phyloP scores from a whole-genome alignment of 2,329 filamentous ascomycete genomes.

The Helminthosporium solani region DNA sequence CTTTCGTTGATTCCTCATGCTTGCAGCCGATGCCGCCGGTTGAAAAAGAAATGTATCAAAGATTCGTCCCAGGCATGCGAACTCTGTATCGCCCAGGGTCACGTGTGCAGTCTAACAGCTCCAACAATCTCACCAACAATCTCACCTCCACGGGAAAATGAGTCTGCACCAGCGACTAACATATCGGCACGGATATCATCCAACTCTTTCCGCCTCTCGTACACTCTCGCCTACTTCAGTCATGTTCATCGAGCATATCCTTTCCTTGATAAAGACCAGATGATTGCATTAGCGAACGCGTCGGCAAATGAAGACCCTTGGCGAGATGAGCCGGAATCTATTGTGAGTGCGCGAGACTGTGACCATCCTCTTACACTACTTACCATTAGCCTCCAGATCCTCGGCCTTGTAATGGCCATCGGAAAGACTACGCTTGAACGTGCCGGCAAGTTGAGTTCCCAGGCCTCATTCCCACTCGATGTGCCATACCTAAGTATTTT shows the following conservation, averaged over 20 bases:
- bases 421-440: constrained; percentile 1
- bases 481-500: constrained; percentile 1
- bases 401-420: constrained; percentile 2
- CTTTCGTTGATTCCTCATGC: background rate
- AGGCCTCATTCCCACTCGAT: background rate
- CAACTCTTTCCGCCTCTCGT: background rate
- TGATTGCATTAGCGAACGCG: background rate
- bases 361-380: no score
- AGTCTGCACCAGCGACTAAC: background rate
- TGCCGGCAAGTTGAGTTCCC: background rate
- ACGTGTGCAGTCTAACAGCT: background rate
- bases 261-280: constrained; percentile 1
- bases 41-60: constrained; percentile 2
- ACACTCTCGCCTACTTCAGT: constrained; percentile 1
- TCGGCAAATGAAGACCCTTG: background rate
- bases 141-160: background rate
- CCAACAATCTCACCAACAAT: no score
- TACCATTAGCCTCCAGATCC: background rate
- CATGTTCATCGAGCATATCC: constrained; percentile 5
- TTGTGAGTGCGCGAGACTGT: no score
- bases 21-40: constrained; percentile 1
- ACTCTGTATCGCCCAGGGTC: background rate
- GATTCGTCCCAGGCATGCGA: background rate
- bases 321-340: background rate
- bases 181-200: background rate